Evolutionary conservation across 352 stramenopile genomes (phyloP), one percentile per base, ranked within the genome.

Genomic region (Pythium vanterpoolii): DNA sequence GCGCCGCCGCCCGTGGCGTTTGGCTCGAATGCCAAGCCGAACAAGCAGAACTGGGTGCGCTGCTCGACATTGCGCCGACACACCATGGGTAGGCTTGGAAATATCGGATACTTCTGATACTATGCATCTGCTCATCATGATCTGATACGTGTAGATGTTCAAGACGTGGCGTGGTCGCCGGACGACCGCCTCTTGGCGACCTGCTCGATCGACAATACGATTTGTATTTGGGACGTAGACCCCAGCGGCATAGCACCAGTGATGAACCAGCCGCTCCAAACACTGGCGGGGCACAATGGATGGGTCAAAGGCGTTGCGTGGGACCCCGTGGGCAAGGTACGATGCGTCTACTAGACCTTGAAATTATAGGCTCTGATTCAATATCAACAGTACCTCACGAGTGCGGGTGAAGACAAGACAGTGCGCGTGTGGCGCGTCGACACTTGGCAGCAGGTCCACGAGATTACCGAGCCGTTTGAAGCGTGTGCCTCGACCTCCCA

Each of bases 311-410:
- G 86, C 38, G 78, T 95, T 11, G 82, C 84, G 5, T 95, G 86
- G 86, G 86, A 95, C 58, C 86, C 86, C 2, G 80, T 95, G 13
- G 86, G 86, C 28, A 95, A 95, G 64, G 81, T 88, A 18, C 34
- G 34, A 21, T n/a, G 9, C 34, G 0, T 42, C 8, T 18, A 21
- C 10, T 42, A 11, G n/a, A n/a, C n/a, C n/a, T n/a, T n/a, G n/a
- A n/a, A n/a, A n/a, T n/a, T n/a, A n/a, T n/a, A n/a, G n/a, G n/a
- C n/a, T n/a, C n/a, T n/a, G n/a, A n/a, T n/a, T n/a, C n/a, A n/a
- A n/a, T n/a, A n/a, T n/a, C n/a, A n/a, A n/a, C n/a, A 90, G 82
- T 95, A 92, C 57, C 60, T 95, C n/a, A 83, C 86, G 13, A 95
- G 86, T 56, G 83, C 86, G 38, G 86, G 86, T 36, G 86, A 95